Evolutionary conservation across 768 basidiomycete genomes (phyloP).

Genomic region (Suillus ampliporus): DNA sequence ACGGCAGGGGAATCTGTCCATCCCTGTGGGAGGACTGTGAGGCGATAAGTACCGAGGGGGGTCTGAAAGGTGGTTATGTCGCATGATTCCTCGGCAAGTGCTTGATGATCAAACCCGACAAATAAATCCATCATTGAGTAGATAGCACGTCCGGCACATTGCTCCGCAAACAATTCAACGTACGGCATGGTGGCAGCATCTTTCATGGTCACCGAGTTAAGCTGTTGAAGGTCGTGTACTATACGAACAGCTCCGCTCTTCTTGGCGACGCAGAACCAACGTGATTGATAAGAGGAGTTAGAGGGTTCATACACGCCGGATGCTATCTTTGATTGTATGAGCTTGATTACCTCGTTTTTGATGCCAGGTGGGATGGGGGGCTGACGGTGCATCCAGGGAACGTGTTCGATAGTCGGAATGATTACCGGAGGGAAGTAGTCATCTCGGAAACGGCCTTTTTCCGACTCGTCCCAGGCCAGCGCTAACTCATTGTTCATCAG

Average conservation of each 20-base stretch:
- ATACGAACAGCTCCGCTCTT: slow-evolving; percentile 12
- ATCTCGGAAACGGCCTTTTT: slow-evolving; percentile 40
- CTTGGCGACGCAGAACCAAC: slow-evolving; percentile 47
- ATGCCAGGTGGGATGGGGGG: no score
- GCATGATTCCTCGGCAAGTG: slow-evolving; percentile 19
- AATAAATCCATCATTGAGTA: slow-evolving; percentile 15
- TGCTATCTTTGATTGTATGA: slow-evolving; percentile 42
- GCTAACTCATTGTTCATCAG: slow-evolving; percentile 36
- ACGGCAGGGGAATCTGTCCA: slow-evolving; percentile 47
- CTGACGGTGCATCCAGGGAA: slow-evolving; percentile 26
- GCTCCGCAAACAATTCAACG: slow-evolving; percentile 21
- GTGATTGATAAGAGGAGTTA: slow-evolving; percentile 42
- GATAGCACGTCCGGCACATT: slow-evolving; percentile 15
- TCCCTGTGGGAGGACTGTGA: slow-evolving; percentile 46
- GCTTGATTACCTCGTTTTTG: background rate
- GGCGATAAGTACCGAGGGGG: slow-evolving; percentile 39
- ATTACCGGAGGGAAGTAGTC: slow-evolving; percentile 41
- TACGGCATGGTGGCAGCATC: slow-evolving; percentile 19
- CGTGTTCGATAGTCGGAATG: slow-evolving; percentile 42
- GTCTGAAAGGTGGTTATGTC: slow-evolving; percentile 53
- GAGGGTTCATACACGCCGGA: slow-evolving; percentile 48
- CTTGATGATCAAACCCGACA: slow-evolving; percentile 3
- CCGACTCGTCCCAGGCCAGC: slow-evolving; percentile 46
- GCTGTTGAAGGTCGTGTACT: no score
- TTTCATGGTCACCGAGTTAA: slow-evolving; percentile 1